Percentiles rank a stretch among this genome's conserved stretches.
Evolutionary conservation across 2,329 filamentous ascomycete genomes (phyloP).

Genomic region (Exophiala spinifera): DNA sequence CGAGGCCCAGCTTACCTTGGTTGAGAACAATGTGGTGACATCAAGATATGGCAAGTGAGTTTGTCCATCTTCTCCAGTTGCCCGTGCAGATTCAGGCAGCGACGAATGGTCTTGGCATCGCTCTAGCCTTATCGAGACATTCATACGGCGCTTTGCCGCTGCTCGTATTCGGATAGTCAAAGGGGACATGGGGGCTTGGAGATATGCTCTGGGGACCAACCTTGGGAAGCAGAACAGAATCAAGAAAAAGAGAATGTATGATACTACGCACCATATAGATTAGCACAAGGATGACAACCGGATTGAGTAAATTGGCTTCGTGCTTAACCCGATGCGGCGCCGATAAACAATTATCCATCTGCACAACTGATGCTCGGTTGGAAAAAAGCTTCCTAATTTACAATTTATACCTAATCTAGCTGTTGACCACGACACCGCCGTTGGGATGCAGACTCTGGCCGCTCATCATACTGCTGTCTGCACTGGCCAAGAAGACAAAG

Average conservation of each 20-base stretch:
- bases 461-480: conserved; percentile 69
- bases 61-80: background rate
- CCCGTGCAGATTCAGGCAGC: background rate
- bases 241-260: too few relatives aligned
- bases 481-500: conserved; percentile 74
- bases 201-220: too few relatives aligned
- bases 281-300: too few relatives aligned
- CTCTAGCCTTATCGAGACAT: background rate
- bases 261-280: too few relatives aligned
- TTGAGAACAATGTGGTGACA: background rate
- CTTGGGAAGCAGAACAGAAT: too few relatives aligned
- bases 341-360: background rate
- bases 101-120: background rate
- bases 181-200: too few relatives aligned
- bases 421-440: conserved; percentile 56
- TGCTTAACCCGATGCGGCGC: too few relatives aligned
- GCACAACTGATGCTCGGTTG: background rate
- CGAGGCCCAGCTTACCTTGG: too few relatives aligned
- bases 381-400: background rate
- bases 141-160: too few relatives aligned
- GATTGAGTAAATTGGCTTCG: too few relatives aligned
- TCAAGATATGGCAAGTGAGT: background rate
- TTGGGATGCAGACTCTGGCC: conserved; percentile 70
- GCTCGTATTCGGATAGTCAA: too few relatives aligned
- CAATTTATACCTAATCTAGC: conserved; percentile 26